Evolutionary conservation across 2,329 filamentous ascomycete species (phyloP).

Genomic region (Sporothrix curviconia): DNA sequence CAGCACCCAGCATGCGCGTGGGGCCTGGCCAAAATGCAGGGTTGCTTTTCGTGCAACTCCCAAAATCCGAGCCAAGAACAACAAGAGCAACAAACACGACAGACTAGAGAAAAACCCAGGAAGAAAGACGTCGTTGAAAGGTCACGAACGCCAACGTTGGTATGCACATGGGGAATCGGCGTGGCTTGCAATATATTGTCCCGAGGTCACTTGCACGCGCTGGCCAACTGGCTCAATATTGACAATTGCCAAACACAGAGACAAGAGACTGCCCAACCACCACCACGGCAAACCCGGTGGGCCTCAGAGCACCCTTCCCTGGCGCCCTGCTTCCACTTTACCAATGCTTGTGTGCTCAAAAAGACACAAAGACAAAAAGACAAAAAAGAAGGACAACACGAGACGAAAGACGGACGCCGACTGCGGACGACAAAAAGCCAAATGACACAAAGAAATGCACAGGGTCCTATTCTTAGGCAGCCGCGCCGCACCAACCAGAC

Average conservation of each 20-base stretch:
- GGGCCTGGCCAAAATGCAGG: background rate
- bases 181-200: background rate
- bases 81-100: no score
- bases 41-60: background rate
- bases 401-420: background rate
- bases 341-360: background rate
- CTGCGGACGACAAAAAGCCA: background rate
- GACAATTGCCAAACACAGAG: background rate
- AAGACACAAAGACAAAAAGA: background rate
- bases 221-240: background rate
- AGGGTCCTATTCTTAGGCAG: slow-evolving; percentile 2
- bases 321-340: no score
- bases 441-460: background rate
- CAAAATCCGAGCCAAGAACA: background rate
- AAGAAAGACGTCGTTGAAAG: no score
- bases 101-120: no score
- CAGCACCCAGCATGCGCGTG: background rate
- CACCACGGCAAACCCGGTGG: background rate
- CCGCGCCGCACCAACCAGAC: background rate
- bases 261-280: background rate
- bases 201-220: background rate
- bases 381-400: background rate
- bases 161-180: background rate
- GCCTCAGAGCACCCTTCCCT: background rate
- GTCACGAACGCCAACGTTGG: background rate